Conservation (phyloP, 2,329 filamentous ascomycete genomes). For the Trichoderma sp. region DNA sequence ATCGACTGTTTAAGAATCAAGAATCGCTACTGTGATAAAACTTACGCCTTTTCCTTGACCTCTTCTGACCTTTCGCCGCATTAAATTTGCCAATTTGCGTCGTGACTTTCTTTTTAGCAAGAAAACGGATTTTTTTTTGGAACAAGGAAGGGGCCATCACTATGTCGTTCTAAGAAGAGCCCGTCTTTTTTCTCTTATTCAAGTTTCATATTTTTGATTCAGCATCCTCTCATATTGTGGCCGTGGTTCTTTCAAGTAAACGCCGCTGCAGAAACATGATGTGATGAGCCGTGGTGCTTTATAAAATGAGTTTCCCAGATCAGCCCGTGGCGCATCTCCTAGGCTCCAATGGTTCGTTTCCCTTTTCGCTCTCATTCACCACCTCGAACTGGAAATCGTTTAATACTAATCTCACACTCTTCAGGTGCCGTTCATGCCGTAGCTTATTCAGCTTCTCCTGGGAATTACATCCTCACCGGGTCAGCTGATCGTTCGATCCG, state of each 20-base stretch:
- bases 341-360: constrained; percentile 54
- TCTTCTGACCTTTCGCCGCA: not conserved
- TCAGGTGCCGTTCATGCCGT: constrained; percentile 70
- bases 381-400: not conserved
- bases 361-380: not conserved
- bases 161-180: not conserved
- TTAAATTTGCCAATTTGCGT: not conserved
- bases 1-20: not conserved
- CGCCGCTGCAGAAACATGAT: constrained; percentile 22
- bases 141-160: not conserved
- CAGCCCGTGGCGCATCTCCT: constrained; percentile 54
- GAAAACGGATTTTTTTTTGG: too few relatives aligned
- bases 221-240: not conserved
- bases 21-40: not conserved
- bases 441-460: constrained; percentile 68
- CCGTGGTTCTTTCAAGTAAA: not conserved
- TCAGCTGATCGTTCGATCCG: constrained; percentile 81
- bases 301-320: constrained; percentile 45
- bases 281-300: constrained; percentile 25
- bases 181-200: not conserved
- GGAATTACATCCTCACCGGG: constrained; percentile 79
- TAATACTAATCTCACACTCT: not conserved
- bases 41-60: not conserved
- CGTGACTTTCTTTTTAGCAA: not conserved
- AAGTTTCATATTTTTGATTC: not conserved